Conservation (phyloP, 2,329 filamentous ascomycete genomes). For the Neurospora crassa region DNA sequence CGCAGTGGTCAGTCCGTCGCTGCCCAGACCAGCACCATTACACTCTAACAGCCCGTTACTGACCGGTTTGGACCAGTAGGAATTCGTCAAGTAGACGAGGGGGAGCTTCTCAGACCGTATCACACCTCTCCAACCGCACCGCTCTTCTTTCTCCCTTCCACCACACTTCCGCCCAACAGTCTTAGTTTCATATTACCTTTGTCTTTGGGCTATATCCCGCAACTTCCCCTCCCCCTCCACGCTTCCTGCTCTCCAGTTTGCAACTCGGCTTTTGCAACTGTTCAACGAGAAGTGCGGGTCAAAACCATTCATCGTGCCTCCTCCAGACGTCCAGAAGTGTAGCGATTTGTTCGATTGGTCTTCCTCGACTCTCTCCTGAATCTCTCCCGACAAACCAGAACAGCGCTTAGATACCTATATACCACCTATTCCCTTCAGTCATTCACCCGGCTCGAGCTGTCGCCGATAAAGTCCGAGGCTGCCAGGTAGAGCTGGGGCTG, state of each 20-base stretch:
- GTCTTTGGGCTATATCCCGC: neutral
- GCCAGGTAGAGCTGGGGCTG: neutral
- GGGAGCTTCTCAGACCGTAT: conserved; percentile 3
- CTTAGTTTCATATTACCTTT: neutral
- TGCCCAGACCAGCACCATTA: neutral
- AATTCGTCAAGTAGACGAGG: neutral
- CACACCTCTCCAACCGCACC: conserved; percentile 2
- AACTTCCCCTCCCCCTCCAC: neutral
- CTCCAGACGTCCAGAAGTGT: neutral
- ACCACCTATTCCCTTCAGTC: neutral
- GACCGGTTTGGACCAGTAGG: neutral
- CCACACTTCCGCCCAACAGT: neutral
- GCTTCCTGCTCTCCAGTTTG: neutral
- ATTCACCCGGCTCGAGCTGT: neutral
- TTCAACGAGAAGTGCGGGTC: neutral
- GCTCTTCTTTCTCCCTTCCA: neutral
- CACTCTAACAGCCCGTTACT: neutral
- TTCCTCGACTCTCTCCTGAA: neutral
- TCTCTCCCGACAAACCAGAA: neutral
- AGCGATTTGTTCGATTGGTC: neutral
- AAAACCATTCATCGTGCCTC: neutral
- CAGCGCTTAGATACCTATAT: neutral
- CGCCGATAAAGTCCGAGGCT: conserved; percentile 8
- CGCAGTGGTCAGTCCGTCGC: neutral
- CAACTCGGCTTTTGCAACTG: neutral